A percentile compares a stretch with the other conserved stretches of the same genome.
phyloP scores from a whole-genome alignment of 2,329 filamentous ascomycete genomes.

The Fusarium robinianum region DNA sequence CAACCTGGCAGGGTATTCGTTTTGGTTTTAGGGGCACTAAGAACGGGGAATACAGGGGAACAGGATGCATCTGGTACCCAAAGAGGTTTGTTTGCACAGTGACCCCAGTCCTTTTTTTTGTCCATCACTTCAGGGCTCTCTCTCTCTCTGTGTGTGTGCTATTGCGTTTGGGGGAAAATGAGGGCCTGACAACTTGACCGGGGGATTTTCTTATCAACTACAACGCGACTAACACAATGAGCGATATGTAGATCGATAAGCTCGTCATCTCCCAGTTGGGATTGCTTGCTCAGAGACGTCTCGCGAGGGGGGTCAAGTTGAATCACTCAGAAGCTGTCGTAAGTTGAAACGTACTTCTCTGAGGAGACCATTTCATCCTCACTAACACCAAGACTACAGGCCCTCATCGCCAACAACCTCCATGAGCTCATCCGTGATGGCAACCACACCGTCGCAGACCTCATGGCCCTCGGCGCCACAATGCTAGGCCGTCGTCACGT shows the following conservation, averaged over 20 bases:
- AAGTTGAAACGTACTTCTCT: slow-evolving; percentile 27
- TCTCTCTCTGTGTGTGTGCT: slow-evolving; percentile 14
- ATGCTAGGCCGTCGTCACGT: slow-evolving; percentile 95
- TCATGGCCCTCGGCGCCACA: slow-evolving; percentile 88
- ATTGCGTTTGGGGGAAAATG: too few species aligned
- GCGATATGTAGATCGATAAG: slow-evolving; percentile 80
- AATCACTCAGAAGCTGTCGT: slow-evolving; percentile 91
- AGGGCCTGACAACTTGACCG: too few species aligned
- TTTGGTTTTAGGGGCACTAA: slow-evolving; percentile 1
- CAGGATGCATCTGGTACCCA: slow-evolving; percentile 54
- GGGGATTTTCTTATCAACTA: too few species aligned
- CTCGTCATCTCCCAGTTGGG: slow-evolving; percentile 90
- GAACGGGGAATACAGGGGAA: not conserved
- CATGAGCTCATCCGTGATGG: slow-evolving; percentile 99
- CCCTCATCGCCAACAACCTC: slow-evolving; percentile 83
- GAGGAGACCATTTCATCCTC: not conserved
- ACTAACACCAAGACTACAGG: slow-evolving; percentile 49
- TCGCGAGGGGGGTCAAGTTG: slow-evolving; percentile 84
- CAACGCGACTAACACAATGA: slow-evolving; percentile 26
- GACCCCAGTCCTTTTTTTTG: slow-evolving; percentile 14
- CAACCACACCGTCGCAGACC: slow-evolving; percentile 85
- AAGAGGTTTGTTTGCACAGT: slow-evolving; percentile 47
- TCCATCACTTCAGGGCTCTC: slow-evolving; percentile 3
- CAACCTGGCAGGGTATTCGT: too few species aligned
- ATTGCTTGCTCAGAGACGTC: slow-evolving; percentile 80